phyloP scores from a whole-genome alignment of 495 filamentous ascomycete genomes.

The Hypoxylon fragiforme region DNA sequence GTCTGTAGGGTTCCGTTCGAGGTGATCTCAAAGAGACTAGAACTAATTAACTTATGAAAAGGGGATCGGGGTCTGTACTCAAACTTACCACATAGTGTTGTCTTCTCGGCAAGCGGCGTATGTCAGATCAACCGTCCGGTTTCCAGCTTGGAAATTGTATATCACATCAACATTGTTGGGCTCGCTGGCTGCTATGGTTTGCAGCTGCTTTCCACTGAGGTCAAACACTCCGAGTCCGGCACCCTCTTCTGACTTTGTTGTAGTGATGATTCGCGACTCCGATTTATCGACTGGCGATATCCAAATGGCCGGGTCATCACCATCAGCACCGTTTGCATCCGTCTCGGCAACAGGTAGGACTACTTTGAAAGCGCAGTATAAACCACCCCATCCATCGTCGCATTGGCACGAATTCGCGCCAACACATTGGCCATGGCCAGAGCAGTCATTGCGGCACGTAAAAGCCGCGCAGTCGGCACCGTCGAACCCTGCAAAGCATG shows the following conservation, averaged over 20 bases:
- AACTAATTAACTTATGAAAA: constrained; percentile 1
- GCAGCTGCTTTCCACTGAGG: constrained; percentile 37
- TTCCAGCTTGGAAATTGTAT: constrained; percentile 37
- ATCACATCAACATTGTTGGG: constrained; percentile 46
- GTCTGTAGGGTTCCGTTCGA: constrained; percentile 30
- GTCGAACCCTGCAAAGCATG: constrained; percentile 37
- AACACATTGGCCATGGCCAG: constrained; percentile 36
- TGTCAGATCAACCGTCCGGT: constrained; percentile 33
- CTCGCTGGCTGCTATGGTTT: constrained; percentile 32
- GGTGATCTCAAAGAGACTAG: constrained; percentile 40
- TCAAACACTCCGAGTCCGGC: constrained; percentile 41
- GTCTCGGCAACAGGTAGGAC: constrained; percentile 38
- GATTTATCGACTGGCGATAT: constrained; percentile 35
- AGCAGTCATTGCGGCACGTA: constrained; percentile 38
- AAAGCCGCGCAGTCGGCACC: constrained; percentile 26
- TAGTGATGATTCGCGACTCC: constrained; percentile 40
- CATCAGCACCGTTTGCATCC: constrained; percentile 38
- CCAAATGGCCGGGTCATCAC: constrained; percentile 45
- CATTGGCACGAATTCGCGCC: constrained; percentile 38
- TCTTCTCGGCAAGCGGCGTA: constrained; percentile 42
- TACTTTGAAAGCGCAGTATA: constrained; percentile 39
- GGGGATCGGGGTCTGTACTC: neutral
- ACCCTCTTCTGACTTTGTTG: constrained; percentile 38
- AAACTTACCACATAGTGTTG: constrained; percentile 39
- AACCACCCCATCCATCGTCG: constrained; percentile 36